A percentile compares a stretch with the other conserved stretches of the same genome.
Conservation (phyloP, 2,329 filamentous ascomycete genomes). For the Elsinoe batatas region DNA sequence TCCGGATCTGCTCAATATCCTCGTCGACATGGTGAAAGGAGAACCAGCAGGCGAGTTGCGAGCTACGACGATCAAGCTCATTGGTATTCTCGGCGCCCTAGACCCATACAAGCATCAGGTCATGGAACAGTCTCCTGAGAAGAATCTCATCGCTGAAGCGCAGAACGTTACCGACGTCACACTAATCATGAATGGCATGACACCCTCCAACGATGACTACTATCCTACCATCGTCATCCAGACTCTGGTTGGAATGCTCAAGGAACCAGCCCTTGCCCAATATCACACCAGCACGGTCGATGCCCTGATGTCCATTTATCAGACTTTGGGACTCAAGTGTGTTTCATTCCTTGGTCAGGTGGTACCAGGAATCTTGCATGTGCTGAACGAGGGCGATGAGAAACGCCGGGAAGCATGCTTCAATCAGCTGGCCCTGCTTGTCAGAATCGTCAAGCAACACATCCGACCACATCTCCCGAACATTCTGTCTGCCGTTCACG, state of each 20-base stretch:
- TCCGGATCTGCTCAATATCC: constrained; percentile 79
- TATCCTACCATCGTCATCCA: constrained; percentile 98
- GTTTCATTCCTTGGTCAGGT: constrained; percentile 91
- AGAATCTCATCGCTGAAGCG: constrained; percentile 59
- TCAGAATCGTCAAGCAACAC: constrained; percentile 91
- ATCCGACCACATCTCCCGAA: constrained; percentile 82
- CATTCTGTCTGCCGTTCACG: constrained; percentile 75
- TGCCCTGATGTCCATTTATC: constrained; percentile 97
- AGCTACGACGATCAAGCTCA: constrained; percentile 90
- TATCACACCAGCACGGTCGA: constrained; percentile 93
- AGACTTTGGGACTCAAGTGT: constrained; percentile 89
- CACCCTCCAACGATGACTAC: constrained; percentile 94
- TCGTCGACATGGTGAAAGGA: constrained; percentile 88
- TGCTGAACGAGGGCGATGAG: constrained; percentile 71
- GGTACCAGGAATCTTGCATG: constrained; percentile 82
- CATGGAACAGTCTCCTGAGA: constrained; percentile 76
- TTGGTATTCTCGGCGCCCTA: constrained; percentile 88
- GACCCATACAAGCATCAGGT: constrained; percentile 97
- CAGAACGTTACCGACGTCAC: constrained; percentile 79
- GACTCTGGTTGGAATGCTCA: constrained; percentile 81
- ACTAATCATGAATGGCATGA: constrained; percentile 94
- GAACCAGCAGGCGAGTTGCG: constrained; percentile 79
- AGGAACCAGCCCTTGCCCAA: constrained; percentile 78
- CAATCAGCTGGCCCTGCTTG: constrained; percentile 85
- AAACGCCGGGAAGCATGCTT: constrained; percentile 89